Evolutionary conservation across 2,329 filamentous ascomycete species (phyloP), one percentile per base, ranked within the genome.

Genomic region (Trichocomaceae sp.): DNA sequence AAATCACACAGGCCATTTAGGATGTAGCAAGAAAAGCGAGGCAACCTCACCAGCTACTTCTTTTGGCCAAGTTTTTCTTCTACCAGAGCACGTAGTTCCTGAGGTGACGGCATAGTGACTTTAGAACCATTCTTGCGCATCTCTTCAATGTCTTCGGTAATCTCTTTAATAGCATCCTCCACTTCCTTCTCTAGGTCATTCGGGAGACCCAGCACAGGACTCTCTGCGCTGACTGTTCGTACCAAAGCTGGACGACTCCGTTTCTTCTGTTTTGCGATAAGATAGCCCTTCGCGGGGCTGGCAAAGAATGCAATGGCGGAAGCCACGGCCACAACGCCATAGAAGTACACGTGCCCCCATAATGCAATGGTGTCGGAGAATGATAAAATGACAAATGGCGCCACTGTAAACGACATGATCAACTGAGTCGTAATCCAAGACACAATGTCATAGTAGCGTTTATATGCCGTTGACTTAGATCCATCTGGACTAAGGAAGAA

Each of bases 281-380:
- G 74, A 60, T 64, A 69, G 4, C 74, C 71, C 69, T 91, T 95
- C 2, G 83, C 87, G 0, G 90, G 89, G 1, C 87, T 89, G 41
- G 84, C 81, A 66, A 97, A 96, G 74, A 96, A 86, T 7, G 77
- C 81, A 55, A 91, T 82, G 17, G 84, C 82, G 0, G 74, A 68
- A 9, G 77, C 72, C 1, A 87, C 87, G 61, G 84, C 85, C 58
- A 91, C 66, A 53, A 93, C 77, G 31, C 82, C 84, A 72, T 95
- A 99, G 75, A 90, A 97, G 74, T 96, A 93, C 35, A 96, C 87
- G 42, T 88, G 83, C 0, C 82, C 74, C 93, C 93, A 99, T 56
- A 88, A 85, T 2, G 78, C 75, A 42, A 95, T 71, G 9, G 86
- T 91, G 57, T 83, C 81, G 17, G 77, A 73, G 60, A 96, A 83